A percentile compares a stretch with the other conserved stretches of the same genome.
These are phyloP conservation scores for Russula earlei DNA, from an alignment of 768 basidiomycete species.

Conservation along the genomic window DNA sequence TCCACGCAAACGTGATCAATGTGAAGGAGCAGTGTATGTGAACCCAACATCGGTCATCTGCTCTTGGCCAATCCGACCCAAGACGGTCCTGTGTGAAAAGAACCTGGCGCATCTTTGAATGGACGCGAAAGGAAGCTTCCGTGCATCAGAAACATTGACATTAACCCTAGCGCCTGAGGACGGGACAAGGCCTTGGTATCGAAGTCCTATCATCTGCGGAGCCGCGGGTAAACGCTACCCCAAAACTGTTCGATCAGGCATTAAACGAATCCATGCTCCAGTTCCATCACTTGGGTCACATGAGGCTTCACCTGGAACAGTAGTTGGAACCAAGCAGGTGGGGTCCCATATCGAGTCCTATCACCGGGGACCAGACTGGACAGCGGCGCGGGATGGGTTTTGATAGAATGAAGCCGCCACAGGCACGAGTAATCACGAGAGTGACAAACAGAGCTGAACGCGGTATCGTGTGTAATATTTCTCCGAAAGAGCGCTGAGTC, in stretches of 20 bases:
- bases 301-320: not conserved
- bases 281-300: not conserved
- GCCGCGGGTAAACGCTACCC: not conserved
- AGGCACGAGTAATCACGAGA: constrained; percentile 10
- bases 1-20: not conserved
- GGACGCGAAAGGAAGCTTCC: not conserved
- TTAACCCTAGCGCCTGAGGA: not conserved
- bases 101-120: not conserved
- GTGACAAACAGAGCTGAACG: not conserved
- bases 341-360: not conserved
- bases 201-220: not conserved
- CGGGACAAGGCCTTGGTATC: not conserved
- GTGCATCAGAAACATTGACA: not conserved
- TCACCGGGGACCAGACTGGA: constrained; percentile 11
- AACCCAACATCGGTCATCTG: not conserved
- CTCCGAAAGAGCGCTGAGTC: constrained; percentile 18
- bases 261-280: not conserved
- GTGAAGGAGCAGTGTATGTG: not conserved
- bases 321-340: not conserved
- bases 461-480: not conserved
- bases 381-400: not conserved
- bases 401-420: constrained; percentile 9
- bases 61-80: not conserved
- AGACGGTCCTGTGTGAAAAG: not conserved
- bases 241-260: not conserved